Conservation (phyloP, 1,284 basidiomycete species). For the Bondarzewia mesenterica region DNA sequence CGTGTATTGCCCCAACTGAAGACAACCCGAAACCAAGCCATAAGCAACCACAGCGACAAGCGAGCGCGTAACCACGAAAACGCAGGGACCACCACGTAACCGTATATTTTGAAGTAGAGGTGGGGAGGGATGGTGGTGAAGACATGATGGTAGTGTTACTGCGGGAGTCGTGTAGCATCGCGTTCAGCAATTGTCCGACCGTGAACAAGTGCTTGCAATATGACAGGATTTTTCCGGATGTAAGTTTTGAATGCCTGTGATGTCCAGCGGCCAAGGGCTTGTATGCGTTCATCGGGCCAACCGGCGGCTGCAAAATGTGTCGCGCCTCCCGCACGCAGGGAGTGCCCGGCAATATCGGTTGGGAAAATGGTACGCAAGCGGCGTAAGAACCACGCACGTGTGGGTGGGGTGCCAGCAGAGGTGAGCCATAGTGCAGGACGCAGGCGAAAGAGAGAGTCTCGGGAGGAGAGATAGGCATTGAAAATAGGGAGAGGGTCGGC, state of each 20-base stretch:
- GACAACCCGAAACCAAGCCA: no score
- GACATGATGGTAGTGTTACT: no score
- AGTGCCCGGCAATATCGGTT: conserved; percentile 22
- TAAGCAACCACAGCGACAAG: no score
- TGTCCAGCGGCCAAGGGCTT: conserved; percentile 28
- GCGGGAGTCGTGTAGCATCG: no score
- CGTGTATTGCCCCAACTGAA: no score
- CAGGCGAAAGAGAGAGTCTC: conserved; percentile 12
- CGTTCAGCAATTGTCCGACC: no score
- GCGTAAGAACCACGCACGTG: conserved; percentile 18
- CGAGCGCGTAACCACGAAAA: no score
- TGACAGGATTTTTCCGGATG: conserved; percentile 23
- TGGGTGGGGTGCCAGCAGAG: conserved; percentile 15
- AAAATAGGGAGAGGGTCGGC: conserved; percentile 3
- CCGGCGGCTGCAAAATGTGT: conserved; percentile 26
- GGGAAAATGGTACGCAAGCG: conserved; percentile 12
- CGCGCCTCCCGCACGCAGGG: conserved; percentile 27
- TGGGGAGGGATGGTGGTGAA: no score
- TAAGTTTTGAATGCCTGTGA: conserved; percentile 27
- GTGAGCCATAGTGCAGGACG: conserved; percentile 15
- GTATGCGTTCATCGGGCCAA: conserved; percentile 23
- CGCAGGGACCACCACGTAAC: no score
- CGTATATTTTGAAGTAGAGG: no score
- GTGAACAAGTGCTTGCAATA: conserved; percentile 14
- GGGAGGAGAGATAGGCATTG: conserved; percentile 9